Conservation (phyloP, 495 filamentous ascomycete genomes). For the Endocarpon pusillum region DNA sequence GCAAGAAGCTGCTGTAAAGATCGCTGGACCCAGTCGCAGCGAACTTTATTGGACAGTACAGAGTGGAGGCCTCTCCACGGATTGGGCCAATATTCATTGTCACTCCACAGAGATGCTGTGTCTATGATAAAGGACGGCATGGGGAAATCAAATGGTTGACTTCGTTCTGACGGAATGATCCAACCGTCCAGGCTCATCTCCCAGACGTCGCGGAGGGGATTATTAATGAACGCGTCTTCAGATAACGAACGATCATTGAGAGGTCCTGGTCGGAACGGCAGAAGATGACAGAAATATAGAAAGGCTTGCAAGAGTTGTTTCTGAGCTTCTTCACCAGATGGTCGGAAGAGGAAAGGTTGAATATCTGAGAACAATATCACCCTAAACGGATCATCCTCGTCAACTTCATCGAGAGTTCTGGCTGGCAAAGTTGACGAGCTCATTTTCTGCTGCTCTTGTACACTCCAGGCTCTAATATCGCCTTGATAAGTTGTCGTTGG, state of each 20-base stretch:
- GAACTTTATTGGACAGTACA: no score
- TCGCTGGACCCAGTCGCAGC: slow-evolving; percentile 31
- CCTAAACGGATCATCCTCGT: slow-evolving; percentile 61
- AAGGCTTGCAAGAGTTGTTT: slow-evolving; percentile 45
- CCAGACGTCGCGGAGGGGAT: background rate
- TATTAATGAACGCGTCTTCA: background rate
- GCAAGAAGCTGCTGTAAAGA: slow-evolving; percentile 40
- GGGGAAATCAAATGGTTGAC: background rate
- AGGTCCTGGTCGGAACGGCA: slow-evolving; percentile 18
- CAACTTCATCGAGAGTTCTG: slow-evolving; percentile 43
- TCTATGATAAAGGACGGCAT: background rate
- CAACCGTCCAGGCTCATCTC: background rate
- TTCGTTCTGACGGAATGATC: background rate
- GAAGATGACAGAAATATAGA: slow-evolving; percentile 51
- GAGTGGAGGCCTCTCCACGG: background rate
- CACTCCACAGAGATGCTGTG: background rate
- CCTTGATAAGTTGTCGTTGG: slow-evolving; percentile 9
- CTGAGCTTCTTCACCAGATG: slow-evolving; percentile 21
- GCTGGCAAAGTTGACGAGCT: slow-evolving; percentile 39
- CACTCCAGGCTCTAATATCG: slow-evolving; percentile 34
- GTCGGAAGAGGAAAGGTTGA: slow-evolving; percentile 37
- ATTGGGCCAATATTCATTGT: background rate
- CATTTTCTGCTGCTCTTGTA: slow-evolving; percentile 35
- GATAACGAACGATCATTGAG: no score
- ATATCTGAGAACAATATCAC: slow-evolving; percentile 69